phyloP scores from a whole-genome alignment of 73 alveolate species.

The Uronychia setigera region DNA sequence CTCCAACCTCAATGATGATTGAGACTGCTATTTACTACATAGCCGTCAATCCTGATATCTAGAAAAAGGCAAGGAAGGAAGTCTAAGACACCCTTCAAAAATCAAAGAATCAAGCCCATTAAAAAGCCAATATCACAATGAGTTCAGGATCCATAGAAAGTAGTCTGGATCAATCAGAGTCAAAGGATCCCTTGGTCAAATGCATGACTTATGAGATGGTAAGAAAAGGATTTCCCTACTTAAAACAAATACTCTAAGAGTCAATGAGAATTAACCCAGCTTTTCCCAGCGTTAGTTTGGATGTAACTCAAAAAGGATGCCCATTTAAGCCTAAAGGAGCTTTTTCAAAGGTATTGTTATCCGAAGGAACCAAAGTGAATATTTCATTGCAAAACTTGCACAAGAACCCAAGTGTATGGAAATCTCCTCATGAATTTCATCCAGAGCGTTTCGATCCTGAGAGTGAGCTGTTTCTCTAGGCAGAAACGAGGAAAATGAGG shows the following conservation, averaged over 20 bases:
- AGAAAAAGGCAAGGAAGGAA: not conserved
- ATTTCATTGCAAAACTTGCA: not conserved
- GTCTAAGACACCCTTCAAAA: no score
- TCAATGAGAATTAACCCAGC: not conserved
- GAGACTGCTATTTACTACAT: not conserved
- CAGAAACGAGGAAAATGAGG: not conserved
- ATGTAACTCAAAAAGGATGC: not conserved
- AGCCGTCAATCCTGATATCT: not conserved
- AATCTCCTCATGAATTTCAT: not conserved
- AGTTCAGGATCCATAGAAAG: constrained; percentile 3
- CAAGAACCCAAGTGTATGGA: not conserved
- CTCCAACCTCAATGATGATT: not conserved
- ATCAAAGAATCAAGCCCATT: no score
- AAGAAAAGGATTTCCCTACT: not conserved
- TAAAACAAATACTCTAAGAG: not conserved
- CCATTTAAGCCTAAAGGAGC: not conserved
- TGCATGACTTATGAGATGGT: not conserved
- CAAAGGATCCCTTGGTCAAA: not conserved
- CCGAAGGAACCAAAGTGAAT: not conserved
- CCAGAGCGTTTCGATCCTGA: not conserved
- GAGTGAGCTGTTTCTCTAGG: not conserved
- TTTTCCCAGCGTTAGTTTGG: not conserved
- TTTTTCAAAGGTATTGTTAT: not conserved
- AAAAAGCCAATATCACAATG: no score
- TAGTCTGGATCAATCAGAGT: not conserved